Evolutionary conservation across 2,329 filamentous ascomycete genomes (phyloP), one percentile per base, ranked within the genome.

Genomic region (Fusarium tjaetaba): DNA sequence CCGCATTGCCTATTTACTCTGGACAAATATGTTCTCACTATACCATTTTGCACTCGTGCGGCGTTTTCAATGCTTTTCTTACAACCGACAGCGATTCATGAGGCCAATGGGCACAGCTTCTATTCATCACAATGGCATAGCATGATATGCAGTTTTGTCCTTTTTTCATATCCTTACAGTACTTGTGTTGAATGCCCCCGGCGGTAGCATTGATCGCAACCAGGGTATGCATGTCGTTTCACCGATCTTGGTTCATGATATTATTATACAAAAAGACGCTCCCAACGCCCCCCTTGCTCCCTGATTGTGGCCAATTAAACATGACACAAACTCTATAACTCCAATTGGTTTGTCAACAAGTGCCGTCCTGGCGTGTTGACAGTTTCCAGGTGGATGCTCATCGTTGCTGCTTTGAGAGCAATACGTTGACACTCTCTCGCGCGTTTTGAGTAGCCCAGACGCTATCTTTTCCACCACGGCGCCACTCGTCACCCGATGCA

Each of bases 401-500:
- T 41, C 82, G 85, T 73, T 88, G 87, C 79, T 88, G 87, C 79
- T 88, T 88, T 6, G 88, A 85, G 58, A 92, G 82, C 79, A 92
- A 80, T 55, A 90, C 85, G 74, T 88, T 91, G 39, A 92, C 89
- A 72, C 89, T 91, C 83, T 92, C 90, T 67, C 88, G 84, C 41
- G 89, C 89, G 72, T 89, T 90, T 66, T 87, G 82, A 53, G 88
- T 89, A 22, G 83, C 81, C 89, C 89, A 91, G 36, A 90, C 81
- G 70, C 88, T 88, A 52, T 85, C 83, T 65, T 81, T 81, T 10
- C 88, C 88, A 20, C 88, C 88, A 68, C 87, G 87, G 71, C 92
- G 88, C 91, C 92, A 95, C 81, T 94, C 93, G 74, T 91, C 90
- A 8, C 88, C 88, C 5, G 82, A 83, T 5, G 85, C 84, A 70